These are phyloP conservation scores for Pholiota molesta DNA, from an alignment of 768 basidiomycete species.

Conservation along the genomic window DNA sequence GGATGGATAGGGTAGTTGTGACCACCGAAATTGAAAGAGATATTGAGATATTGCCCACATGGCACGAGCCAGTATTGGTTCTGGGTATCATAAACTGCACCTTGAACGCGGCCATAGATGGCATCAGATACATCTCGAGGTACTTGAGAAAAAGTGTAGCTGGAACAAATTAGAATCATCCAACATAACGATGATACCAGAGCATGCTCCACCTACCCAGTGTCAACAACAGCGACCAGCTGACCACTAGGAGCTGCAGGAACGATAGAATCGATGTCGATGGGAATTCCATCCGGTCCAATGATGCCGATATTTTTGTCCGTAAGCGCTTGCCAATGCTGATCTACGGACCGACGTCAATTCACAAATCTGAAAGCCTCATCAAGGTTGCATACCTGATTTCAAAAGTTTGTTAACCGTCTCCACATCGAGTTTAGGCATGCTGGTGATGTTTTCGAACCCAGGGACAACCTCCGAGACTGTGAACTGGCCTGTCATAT, in stretches of 20 bases:
- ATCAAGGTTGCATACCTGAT: slow-evolving; percentile 33
- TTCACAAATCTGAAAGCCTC: neutral
- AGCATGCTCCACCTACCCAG: slow-evolving; percentile 50
- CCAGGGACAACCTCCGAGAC: slow-evolving; percentile 66
- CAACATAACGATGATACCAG: neutral
- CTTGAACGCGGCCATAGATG: slow-evolving; percentile 79
- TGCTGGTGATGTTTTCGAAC: slow-evolving; percentile 60
- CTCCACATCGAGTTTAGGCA: slow-evolving; percentile 69
- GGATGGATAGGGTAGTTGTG: slow-evolving; percentile 72
- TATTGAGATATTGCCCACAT: slow-evolving; percentile 71
- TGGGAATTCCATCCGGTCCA: slow-evolving; percentile 73
- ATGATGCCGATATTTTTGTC: slow-evolving; percentile 69
- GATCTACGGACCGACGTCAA: slow-evolving; percentile 41
- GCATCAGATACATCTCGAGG: slow-evolving; percentile 76
- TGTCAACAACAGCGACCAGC: slow-evolving; percentile 74
- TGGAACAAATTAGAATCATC: slow-evolving; percentile 4
- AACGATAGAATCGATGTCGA: slow-evolving; percentile 66
- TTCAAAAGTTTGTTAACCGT: slow-evolving; percentile 61
- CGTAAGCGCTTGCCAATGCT: slow-evolving; percentile 80
- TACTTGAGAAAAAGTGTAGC: slow-evolving; percentile 58
- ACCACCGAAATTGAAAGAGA: slow-evolving; percentile 76
- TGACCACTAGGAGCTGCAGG: slow-evolving; percentile 65
- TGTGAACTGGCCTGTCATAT: slow-evolving; percentile 66
- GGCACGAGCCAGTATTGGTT: slow-evolving; percentile 73
- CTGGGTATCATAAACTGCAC: slow-evolving; percentile 62